Evolutionary conservation across 202 grass and related monocot genomes (phyloP).

Genomic region (Schoenoplectus tabernaemontani): DNA sequence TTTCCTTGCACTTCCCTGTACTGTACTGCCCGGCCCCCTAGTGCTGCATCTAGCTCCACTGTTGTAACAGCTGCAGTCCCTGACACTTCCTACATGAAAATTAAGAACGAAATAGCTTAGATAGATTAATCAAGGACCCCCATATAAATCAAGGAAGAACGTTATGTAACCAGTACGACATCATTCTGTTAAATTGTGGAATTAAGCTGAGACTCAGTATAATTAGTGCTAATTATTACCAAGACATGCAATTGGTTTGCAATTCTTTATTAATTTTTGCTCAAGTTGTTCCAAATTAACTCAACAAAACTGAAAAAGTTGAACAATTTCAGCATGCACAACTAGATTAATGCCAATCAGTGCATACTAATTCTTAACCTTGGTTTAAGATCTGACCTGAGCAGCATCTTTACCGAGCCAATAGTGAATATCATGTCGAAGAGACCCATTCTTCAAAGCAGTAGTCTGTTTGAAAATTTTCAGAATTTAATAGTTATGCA

Average conservation of each 20-base stretch:
- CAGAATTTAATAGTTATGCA: background rate
- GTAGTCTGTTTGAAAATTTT: slow-evolving; percentile 49
- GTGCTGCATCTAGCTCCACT: slow-evolving; percentile 88
- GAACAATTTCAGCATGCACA: slow-evolving; percentile 13
- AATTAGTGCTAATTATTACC: background rate
- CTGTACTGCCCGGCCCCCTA: slow-evolving; percentile 88
- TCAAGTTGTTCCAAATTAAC: background rate
- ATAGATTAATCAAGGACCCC: background rate
- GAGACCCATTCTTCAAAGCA: slow-evolving; percentile 81
- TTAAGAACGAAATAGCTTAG: slow-evolving; percentile 27
- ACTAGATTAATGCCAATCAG: background rate
- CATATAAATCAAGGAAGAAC: background rate
- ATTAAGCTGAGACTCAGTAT: background rate
- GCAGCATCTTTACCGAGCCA: slow-evolving; percentile 98
- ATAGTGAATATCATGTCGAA: slow-evolving; percentile 89
- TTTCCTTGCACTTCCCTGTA: slow-evolving; percentile 96
- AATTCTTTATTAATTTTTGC: background rate
- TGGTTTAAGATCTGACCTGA: slow-evolving; percentile 45
- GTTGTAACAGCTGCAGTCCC: slow-evolving; percentile 94
- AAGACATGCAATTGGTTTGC: background rate
- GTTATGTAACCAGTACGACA: background rate
- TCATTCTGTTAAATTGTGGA: background rate
- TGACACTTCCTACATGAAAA: slow-evolving; percentile 73
- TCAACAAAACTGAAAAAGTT: slow-evolving; percentile 12
- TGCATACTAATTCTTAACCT: slow-evolving; percentile 1